Base-by-base conservation (phyloP, 2,329 filamentous ascomycete genomes). In the Diaporthe destruens region DNA sequence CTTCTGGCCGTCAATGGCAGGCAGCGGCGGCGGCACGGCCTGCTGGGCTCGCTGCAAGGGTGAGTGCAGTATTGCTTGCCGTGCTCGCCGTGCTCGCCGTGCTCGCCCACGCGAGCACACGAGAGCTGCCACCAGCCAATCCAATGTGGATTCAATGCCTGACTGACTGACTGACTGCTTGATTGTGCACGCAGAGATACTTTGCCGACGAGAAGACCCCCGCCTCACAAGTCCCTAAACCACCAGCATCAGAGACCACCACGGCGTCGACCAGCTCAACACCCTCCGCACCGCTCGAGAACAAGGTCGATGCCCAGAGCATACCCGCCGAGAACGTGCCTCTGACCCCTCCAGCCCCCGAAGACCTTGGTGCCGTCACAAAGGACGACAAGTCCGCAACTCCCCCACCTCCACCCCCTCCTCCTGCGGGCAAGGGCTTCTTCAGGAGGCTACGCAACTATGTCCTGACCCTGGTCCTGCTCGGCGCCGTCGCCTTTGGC, bases 401-500 rank as follows among this genome's bases (percentile, higher is more conserved):
- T 0, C 79, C 83, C 25, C 83, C 80, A 55, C 78, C 79, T 80
- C 77, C 76, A 69, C 80, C 78, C 44, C 76, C 84, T 20, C 76
- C 84, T 20, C 75, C 84, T 77, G 77, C 85, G 79, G 82, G 86
- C 85, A 85, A 90, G 89, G 86, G 91, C 80, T 87, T 90, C 82
- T 87, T 90, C 81, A 89, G 93, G 75, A 90, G 93, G 72, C 89
- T 98, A 80, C 89, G 94, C 78, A 92, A 92, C 80, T 92, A 95
- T 80, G 84, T 98, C 72, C 84, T 95, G 76, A 93, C 93, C 70
- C 83, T 98, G 63, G 85, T 95, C 75, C 83, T 98, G 56, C 88
- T 98, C 36, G 91, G 93, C 34, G 90, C 90, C 7, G 83, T 97
- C 56, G 91, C 93, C 51, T 99, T 98, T 79, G 93, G 89, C 71